Percentiles rank a stretch among this genome's conserved stretches.
phyloP scores from a whole-genome alignment of 352 stramenopile genomes.

The Thraustochytrium sp. region DNA sequence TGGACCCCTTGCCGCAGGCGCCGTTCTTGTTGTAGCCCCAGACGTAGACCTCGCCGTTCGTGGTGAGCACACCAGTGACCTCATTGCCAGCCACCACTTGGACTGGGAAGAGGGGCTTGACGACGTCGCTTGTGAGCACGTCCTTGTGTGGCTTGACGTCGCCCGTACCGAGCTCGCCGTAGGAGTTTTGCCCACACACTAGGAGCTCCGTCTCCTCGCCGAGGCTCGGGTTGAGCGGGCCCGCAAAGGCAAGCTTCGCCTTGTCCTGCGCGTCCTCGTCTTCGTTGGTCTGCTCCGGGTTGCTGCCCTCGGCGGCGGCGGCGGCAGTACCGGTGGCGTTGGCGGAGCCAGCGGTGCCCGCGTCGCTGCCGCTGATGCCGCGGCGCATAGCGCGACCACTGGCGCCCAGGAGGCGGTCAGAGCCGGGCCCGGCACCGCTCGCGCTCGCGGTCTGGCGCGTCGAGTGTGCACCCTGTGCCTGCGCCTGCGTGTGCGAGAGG shows the following conservation, averaged over 20 bases:
- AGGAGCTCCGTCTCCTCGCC: constrained; percentile 22
- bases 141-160: constrained; percentile 38
- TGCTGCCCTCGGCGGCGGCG: not conserved
- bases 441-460: too few relatives aligned
- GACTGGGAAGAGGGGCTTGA: constrained; percentile 7
- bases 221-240: constrained; percentile 17
- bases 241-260: not conserved
- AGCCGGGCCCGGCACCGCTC: too few relatives aligned
- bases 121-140: not conserved
- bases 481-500: not conserved
- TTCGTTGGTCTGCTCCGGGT: constrained; percentile 26
- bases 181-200: constrained; percentile 26
- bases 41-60: constrained; percentile 21
- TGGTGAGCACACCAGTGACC: not conserved
- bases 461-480: too few relatives aligned
- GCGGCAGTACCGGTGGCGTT: not conserved
- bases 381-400: too few relatives aligned
- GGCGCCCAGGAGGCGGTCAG: too few relatives aligned
- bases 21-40: constrained; percentile 42
- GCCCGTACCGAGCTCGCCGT: constrained; percentile 21
- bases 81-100: constrained; percentile 34
- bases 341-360: not conserved
- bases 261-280: not conserved
- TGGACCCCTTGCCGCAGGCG: not conserved
- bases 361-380: not conserved